phyloP scores from a whole-genome alignment of 805 yeast genomes.

The Candida koratica region DNA sequence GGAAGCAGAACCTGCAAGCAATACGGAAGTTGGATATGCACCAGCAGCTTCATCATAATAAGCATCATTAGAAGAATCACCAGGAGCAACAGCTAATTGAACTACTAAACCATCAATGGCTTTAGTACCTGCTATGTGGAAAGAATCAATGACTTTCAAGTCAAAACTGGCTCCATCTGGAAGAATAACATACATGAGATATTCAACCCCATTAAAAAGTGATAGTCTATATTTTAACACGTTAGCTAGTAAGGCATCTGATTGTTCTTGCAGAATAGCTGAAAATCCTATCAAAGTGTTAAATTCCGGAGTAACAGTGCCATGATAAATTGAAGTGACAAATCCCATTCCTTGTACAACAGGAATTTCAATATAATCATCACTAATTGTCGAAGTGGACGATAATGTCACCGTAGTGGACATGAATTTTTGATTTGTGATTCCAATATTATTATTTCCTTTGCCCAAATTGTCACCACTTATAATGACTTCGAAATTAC shows the following conservation, averaged over 20 bases:
- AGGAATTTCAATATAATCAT: constrained; percentile 50
- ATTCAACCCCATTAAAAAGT: constrained; percentile 52
- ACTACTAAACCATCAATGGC: constrained; percentile 44
- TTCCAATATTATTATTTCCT: constrained; percentile 35
- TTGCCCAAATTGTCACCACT: constrained; percentile 48
- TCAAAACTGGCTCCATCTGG: constrained; percentile 32
- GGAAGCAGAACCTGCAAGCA: constrained; percentile 43
- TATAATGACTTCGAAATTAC: constrained; percentile 51
- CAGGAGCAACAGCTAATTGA: constrained; percentile 36
- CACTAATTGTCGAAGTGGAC: constrained; percentile 20
- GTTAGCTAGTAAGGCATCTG: constrained; percentile 31
- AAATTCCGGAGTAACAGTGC: constrained; percentile 46
- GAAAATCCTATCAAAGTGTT: constrained; percentile 25
- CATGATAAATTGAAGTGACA: constrained; percentile 58
- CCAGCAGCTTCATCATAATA: constrained; percentile 69
- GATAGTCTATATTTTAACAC: constrained; percentile 52
- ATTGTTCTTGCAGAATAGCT: constrained; percentile 22
- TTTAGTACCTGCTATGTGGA: constrained; percentile 41
- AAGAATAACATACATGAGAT: constrained; percentile 64
- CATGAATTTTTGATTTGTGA: constrained; percentile 47
- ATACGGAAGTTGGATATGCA: constrained; percentile 50
- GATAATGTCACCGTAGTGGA: constrained; percentile 47
- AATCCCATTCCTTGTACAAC: constrained; percentile 82
- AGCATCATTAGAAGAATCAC: constrained; percentile 27
- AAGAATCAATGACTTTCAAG: constrained; percentile 28